Evolutionary conservation across 306 rosid genomes (phyloP).

Genomic region (Sechiopsis laciniata): DNA sequence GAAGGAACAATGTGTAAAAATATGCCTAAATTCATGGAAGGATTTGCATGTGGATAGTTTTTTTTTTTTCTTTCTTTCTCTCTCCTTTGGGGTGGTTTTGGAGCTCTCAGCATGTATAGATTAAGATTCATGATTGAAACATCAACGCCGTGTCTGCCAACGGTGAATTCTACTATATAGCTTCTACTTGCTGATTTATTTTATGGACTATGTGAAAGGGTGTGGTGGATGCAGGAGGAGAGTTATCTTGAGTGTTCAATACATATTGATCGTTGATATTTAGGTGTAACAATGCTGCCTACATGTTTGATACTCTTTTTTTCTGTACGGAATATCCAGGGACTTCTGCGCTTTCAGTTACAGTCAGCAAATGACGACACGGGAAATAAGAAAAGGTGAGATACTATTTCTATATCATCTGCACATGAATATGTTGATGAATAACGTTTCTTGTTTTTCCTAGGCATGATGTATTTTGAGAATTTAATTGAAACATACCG

Average conservation of each 20-base stretch:
- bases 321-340: constrained; percentile 40
- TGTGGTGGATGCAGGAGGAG: neutral
- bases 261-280: constrained; percentile 1
- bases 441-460: neutral
- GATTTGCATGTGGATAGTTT: neutral
- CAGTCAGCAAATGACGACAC: constrained; percentile 73
- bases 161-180: neutral
- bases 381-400: constrained; percentile 65
- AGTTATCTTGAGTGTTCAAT: neutral
- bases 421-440: neutral
- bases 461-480: neutral
- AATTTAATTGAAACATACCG: neutral
- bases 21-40: neutral
- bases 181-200: constrained; percentile 13
- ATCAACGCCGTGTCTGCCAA: neutral
- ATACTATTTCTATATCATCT: neutral
- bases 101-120: neutral
- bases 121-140: neutral
- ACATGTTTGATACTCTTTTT: neutral
- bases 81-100: neutral
- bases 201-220: neutral
- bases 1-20: neutral
- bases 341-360: constrained; percentile 74
- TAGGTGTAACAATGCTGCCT: constrained; percentile 1
- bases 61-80: neutral